phyloP scores from a whole-genome alignment of 306 rosid species.

The Cucumis sativus region DNA sequence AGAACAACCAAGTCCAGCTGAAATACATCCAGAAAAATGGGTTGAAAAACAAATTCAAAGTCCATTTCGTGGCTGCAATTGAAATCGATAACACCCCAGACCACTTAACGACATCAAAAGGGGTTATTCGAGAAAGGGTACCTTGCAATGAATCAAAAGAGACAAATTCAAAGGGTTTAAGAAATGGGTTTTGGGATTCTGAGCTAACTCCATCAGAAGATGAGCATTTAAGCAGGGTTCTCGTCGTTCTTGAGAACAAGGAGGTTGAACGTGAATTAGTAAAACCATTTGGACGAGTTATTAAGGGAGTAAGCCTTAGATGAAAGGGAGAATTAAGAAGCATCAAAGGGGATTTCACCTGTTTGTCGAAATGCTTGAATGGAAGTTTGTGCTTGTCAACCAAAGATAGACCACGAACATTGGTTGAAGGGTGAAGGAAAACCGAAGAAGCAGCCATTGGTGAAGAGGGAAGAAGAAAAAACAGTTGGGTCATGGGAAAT shows the following conservation, averaged over 20 bases:
- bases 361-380: slow-evolving; percentile 47
- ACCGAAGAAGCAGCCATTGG: slow-evolving; percentile 51
- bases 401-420: slow-evolving; percentile 25
- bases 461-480: background rate
- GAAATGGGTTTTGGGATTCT: slow-evolving; percentile 37
- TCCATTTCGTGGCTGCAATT: slow-evolving; percentile 57
- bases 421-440: slow-evolving; percentile 30
- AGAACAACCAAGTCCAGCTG: slow-evolving; percentile 92
- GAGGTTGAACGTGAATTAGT: slow-evolving; percentile 13
- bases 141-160: slow-evolving; percentile 43
- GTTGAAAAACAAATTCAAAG: slow-evolving; percentile 39
- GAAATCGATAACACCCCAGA: slow-evolving; percentile 42
- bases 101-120: slow-evolving; percentile 60
- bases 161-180: slow-evolving; percentile 26
- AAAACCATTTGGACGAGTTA: slow-evolving; percentile 15
- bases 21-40: slow-evolving; percentile 98
- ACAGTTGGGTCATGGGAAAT: background rate
- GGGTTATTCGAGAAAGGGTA: slow-evolving; percentile 46
- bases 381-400: slow-evolving; percentile 27
- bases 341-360: slow-evolving; percentile 13
- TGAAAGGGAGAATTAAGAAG: slow-evolving; percentile 10
- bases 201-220: slow-evolving; percentile 30
- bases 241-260: slow-evolving; percentile 14
- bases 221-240: slow-evolving; percentile 33
- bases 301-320: slow-evolving; percentile 18